Evolutionary conservation across 768 basidiomycete species (phyloP), one percentile per base, ranked within the genome.

Genomic region (Suillus alpinus): DNA sequence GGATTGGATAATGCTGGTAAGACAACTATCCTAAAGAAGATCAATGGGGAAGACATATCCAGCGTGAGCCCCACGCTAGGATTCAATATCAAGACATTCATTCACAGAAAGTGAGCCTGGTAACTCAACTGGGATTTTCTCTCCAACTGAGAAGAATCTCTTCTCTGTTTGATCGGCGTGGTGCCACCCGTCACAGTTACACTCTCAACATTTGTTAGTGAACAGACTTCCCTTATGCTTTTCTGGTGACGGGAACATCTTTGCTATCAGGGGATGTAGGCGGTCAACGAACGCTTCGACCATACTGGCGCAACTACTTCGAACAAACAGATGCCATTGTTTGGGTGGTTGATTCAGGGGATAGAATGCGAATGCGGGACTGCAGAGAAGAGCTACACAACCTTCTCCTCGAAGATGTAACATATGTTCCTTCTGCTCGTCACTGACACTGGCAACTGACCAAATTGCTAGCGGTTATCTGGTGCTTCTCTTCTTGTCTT

Each of bases 261-360:
- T 89, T 92, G 70, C 36, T 58, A 58, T 60, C 67, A 98, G 95
- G 96, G 97, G 97, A 99, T 73, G 94, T 98, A 39, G 97, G 97
- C 39, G 96, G 97, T 26, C 97, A 99, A 74, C 86, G 89, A 60
- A 95, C 94, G 0, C 86, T 99, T 56, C 85, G 97, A 34, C 96
- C 97, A 7, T 98, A 98, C 74, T 99, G 97, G 97, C 81, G 94
- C 29, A 99, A 98, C 74, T 98, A 98, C 77, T 98, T 98, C 67
- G 97, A 99, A 75, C 93, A 95, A 75, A 98, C 97, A 10, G 97
- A 98, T 75, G 96, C 92, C 7, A 81, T 99, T 47, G 94, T 98
- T 37, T 99, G 97, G 97, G 96, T 99, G 18, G 95, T 99, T 44
- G 97, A 99, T 78, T 96, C 95, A 0, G 85, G 90, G 40, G 96